Evolutionary conservation across 441 rosid species (phyloP).

Genomic region (Pelargonium australe): DNA sequence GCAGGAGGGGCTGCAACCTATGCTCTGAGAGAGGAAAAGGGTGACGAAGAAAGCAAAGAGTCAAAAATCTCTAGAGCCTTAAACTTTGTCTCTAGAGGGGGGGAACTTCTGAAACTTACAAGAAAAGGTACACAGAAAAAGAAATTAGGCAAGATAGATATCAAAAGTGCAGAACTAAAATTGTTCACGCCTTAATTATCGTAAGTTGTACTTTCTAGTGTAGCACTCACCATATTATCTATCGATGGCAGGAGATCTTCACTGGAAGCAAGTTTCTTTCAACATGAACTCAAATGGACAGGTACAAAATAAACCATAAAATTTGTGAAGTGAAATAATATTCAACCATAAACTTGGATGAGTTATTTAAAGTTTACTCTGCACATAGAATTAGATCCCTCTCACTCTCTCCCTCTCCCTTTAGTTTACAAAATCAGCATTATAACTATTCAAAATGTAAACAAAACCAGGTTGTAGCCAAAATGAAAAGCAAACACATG

Average conservation of each 20-base stretch:
- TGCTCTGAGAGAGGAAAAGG: constrained; percentile 41
- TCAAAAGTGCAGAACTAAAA: too few relatives aligned
- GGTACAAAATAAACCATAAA: constrained; percentile 33
- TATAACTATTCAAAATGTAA: too few relatives aligned
- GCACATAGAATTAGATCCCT: too few relatives aligned
- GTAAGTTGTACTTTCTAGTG: background rate
- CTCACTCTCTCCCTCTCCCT: too few relatives aligned
- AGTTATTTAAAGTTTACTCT: too few relatives aligned
- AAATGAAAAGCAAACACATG: constrained; percentile 88
- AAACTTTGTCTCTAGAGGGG: constrained; percentile 67
- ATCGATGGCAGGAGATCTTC: constrained; percentile 63
- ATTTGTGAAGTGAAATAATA: too few relatives aligned
- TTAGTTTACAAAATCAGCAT: too few relatives aligned
- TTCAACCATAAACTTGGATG: too few relatives aligned
- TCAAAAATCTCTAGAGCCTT: constrained; percentile 41
- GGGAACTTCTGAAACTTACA: constrained; percentile 84
- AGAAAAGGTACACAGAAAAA: constrained; percentile 57
- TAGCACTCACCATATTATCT: constrained; percentile 13
- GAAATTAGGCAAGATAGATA: too few relatives aligned
- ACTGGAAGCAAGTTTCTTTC: constrained; percentile 89
- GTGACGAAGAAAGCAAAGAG: constrained; percentile 38
- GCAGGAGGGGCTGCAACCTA: constrained; percentile 34
- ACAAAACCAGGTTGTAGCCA: constrained; percentile 60
- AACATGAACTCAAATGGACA: constrained; percentile 69
- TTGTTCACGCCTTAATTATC: background rate